Evolutionary conservation across 1,284 basidiomycete species (phyloP).

Genomic region (Bondarzewia mesenterica): DNA sequence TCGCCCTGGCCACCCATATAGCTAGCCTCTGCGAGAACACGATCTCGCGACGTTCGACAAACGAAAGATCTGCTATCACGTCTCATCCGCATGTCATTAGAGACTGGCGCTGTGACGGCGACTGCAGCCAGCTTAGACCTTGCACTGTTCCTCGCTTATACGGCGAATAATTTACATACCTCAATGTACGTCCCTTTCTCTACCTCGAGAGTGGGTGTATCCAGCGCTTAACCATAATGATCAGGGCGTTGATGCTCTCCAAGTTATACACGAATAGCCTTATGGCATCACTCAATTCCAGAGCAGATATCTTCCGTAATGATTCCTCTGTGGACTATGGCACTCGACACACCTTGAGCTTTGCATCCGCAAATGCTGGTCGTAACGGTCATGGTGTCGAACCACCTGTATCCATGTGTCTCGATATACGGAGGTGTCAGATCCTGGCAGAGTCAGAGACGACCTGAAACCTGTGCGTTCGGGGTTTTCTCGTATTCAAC

Average conservation of each 20-base stretch:
- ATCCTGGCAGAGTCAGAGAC: too few species aligned
- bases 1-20: neutral
- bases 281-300: constrained; percentile 7
- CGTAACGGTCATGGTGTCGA: too few species aligned
- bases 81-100: constrained; percentile 15
- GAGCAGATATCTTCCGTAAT: too few species aligned
- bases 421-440: too few species aligned
- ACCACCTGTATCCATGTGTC: too few species aligned
- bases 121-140: constrained; percentile 12
- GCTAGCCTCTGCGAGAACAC: neutral
- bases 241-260: neutral
- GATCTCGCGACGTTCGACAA: neutral
- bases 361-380: too few species aligned
- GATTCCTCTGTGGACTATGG: too few species aligned
- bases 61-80: constrained; percentile 10
- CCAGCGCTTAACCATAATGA: neutral
- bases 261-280: constrained; percentile 6
- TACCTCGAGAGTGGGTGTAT: neutral
- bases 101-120: constrained; percentile 15
- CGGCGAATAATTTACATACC: constrained; percentile 11
- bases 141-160: constrained; percentile 10
- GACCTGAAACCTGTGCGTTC: too few species aligned
- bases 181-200: constrained; percentile 7
- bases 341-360: too few species aligned
- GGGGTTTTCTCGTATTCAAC: too few species aligned